These are phyloP conservation scores for Apiospora marii DNA, from an alignment of 2,329 filamentous ascomycete genomes.

Conservation along the genomic window DNA sequence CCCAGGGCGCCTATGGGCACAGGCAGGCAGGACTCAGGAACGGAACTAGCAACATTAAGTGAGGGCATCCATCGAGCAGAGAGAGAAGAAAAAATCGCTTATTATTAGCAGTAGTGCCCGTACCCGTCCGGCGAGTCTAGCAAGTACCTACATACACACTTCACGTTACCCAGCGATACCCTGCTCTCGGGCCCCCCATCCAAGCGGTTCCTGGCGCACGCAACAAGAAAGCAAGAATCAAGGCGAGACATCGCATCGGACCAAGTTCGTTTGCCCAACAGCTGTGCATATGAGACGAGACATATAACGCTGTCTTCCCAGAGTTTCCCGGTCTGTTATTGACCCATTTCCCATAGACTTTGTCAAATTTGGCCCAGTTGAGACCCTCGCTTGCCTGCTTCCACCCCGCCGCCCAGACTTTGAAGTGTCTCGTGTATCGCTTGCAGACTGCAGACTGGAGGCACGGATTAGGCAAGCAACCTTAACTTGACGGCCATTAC, in stretches of 20 bases:
- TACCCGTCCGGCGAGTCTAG: background rate
- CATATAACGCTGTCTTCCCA: slow-evolving; percentile 20
- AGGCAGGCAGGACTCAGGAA: background rate
- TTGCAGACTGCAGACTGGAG: background rate
- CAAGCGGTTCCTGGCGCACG: slow-evolving; percentile 17
- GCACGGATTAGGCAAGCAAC: background rate
- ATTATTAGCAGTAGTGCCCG: background rate
- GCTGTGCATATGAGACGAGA: slow-evolving; percentile 22
- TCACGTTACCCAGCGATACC: background rate
- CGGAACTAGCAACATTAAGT: background rate
- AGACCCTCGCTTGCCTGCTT: background rate
- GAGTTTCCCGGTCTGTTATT: background rate
- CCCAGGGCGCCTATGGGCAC: slow-evolving; percentile 11
- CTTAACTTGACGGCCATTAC: slow-evolving; percentile 13
- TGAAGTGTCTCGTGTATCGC: background rate
- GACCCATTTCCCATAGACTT: slow-evolving; percentile 2
- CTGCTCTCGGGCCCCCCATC: slow-evolving; percentile 20
- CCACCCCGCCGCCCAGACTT: background rate
- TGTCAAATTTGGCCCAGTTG: background rate
- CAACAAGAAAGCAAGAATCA: slow-evolving; percentile 18
- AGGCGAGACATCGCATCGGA: slow-evolving; percentile 8
- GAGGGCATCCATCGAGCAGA: background rate
- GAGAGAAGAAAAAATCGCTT: background rate
- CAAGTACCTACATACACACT: too few relatives aligned
- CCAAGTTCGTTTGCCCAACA: background rate